A percentile compares a stretch with the other conserved stretches of the same genome.
These are phyloP conservation scores for Podila epicladia DNA, from an alignment of 192 early-diverging fungal species.

Conservation along the genomic window DNA sequence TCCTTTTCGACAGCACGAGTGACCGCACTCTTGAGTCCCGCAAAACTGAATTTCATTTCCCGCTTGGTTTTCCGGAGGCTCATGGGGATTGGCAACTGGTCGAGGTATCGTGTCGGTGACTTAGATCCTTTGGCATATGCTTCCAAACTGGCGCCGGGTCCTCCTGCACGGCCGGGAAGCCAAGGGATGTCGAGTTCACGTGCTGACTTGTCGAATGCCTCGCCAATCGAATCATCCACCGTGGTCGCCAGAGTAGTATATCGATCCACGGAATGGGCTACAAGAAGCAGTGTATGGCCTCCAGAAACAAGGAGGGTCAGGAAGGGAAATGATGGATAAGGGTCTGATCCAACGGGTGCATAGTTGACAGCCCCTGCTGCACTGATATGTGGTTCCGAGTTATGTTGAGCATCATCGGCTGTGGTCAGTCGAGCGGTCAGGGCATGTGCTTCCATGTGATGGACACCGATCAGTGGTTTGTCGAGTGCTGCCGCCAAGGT, in stretches of 20 bases:
- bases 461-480: slow-evolving; percentile 79
- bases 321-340: slow-evolving; percentile 69
- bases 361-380: not conserved
- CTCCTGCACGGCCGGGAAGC: slow-evolving; percentile 69
- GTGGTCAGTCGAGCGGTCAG: slow-evolving; percentile 75
- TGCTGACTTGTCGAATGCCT: slow-evolving; percentile 83
- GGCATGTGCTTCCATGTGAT: slow-evolving; percentile 90
- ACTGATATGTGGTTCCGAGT: not conserved
- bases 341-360: slow-evolving; percentile 13
- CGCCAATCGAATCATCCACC: slow-evolving; percentile 79
- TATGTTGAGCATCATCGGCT: slow-evolving; percentile 7
- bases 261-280: slow-evolving; percentile 64
- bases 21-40: slow-evolving; percentile 78
- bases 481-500: slow-evolving; percentile 72
- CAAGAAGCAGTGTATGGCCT: slow-evolving; percentile 75
- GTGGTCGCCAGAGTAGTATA: slow-evolving; percentile 75
- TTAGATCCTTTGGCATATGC: slow-evolving; percentile 62
- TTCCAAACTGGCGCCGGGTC: slow-evolving; percentile 78
- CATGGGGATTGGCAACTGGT: slow-evolving; percentile 68
- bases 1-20: slow-evolving; percentile 58
- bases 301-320: slow-evolving; percentile 79
- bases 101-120: slow-evolving; percentile 47
- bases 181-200: slow-evolving; percentile 73
- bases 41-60: slow-evolving; percentile 76
- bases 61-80: slow-evolving; percentile 55